These are phyloP conservation scores for Paulownia fortunei DNA, from an alignment of 257 asterid species.

Conservation along the genomic window DNA sequence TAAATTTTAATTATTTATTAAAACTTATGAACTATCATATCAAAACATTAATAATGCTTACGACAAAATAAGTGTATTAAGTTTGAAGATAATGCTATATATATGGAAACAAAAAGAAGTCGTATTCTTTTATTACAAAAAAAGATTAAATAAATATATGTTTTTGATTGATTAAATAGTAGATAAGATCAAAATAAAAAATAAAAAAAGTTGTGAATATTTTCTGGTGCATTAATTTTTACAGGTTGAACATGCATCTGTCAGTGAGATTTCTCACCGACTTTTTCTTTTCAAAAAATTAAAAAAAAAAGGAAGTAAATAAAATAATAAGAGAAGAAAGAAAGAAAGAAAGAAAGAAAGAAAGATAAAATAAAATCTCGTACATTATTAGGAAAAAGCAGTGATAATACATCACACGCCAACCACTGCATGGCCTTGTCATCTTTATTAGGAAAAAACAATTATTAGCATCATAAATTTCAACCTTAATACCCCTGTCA, in stretches of 20 bases:
- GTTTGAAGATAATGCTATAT: too few species aligned
- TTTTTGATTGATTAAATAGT: too few species aligned
- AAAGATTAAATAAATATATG: not conserved
- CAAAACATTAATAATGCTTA: too few species aligned
- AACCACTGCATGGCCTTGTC: conserved; percentile 4
- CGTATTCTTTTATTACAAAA: not conserved
- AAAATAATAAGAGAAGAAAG: not conserved
- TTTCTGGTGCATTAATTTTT: not conserved
- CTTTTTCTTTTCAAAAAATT: not conserved
- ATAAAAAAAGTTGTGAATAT: not conserved
- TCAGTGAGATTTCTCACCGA: not conserved
- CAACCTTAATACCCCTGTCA: conserved; percentile 1
- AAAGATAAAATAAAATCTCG: too few species aligned
- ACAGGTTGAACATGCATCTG: not conserved
- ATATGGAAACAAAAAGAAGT: too few species aligned
- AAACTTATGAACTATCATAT: too few species aligned
- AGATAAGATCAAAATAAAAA: too few species aligned
- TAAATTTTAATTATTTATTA: too few species aligned
- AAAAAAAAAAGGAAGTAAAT: not conserved
- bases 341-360: not conserved
- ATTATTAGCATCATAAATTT: not conserved
- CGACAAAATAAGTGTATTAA: too few species aligned
- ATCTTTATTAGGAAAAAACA: not conserved
- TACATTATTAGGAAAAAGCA: not conserved
- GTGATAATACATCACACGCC: not conserved